Base-by-base conservation (phyloP, 495 filamentous ascomycete species). In the Tetracladium setigerum region DNA sequence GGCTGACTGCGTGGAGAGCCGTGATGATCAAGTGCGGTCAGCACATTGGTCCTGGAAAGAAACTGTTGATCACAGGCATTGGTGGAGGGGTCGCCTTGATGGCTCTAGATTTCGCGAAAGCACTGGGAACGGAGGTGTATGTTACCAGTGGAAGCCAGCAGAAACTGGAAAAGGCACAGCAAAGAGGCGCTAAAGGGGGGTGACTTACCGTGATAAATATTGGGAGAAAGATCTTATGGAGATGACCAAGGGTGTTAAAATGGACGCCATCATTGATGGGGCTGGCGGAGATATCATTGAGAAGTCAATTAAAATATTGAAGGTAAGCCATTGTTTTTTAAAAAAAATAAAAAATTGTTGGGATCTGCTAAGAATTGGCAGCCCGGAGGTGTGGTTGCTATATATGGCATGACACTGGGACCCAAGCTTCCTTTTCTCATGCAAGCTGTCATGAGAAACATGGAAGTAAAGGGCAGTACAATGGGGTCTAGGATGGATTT, bases 1-100 rank as follows among this genome's bases (percentile, higher is more conserved):
- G 86, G 0, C 56, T 92, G 53, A 95, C 89, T 13, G 89, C 71
- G n/a, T 95, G 84, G 83, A 67, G 89, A 24, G 88, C 89, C 1
- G 64, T 87, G 41, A 72, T 87, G 22, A 81, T 73, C 1, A 95
- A 89, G 57, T 70, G 68, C 27, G 74, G 69, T 0, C n/a, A n/a
- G n/a, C n/a, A n/a, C n/a, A 73, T 76, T 47, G 74, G 79, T 0
- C 50, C 65, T 5, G 84, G 81, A 4, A 65, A 71, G 41, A 83
- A 84, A 41, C 58, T 88, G 4, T 56, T 89, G 34, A 57, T 89
- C 16, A 87, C 84, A 10, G 84, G 85, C 3, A 86, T 89, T 58
- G 84, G 84, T 0, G 84, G 84, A n/a, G 84, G 84, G 41, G 84
- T 88, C 17, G 84, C 84, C 34, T 59, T 88, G 44, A 69, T 76